A percentile compares a stretch with the other conserved stretches of the same genome.
Evolutionary conservation across 2,329 filamentous ascomycete genomes (phyloP).

Genomic region (Neopestalotiopsis rosae): DNA sequence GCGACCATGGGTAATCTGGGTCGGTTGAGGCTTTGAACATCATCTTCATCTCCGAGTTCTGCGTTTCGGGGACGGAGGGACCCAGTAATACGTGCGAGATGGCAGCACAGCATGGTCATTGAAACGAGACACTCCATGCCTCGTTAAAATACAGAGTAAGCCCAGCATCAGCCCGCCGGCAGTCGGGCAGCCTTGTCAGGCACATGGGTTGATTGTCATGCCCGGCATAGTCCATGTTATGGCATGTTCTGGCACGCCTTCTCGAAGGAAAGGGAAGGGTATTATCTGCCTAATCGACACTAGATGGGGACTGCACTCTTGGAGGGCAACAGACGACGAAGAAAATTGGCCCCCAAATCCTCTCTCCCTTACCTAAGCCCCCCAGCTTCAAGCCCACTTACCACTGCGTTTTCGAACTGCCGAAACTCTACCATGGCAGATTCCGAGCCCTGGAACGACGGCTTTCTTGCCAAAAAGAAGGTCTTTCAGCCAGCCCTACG

Average conservation of each 20-base stretch:
- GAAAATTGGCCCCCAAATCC: too few species aligned
- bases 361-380: too few species aligned
- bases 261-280: neutral
- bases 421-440: neutral
- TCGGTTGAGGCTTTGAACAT: neutral
- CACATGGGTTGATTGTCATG: conserved; percentile 5
- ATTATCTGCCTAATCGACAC: too few species aligned
- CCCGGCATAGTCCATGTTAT: neutral
- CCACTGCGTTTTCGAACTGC: neutral
- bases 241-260: neutral
- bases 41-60: neutral
- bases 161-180: neutral
- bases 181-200: conserved; percentile 9
- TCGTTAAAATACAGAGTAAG: neutral
- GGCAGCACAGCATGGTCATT: neutral
- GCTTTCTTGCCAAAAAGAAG: neutral
- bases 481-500: neutral
- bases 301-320: too few species aligned
- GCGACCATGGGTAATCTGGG: neutral
- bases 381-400: too few species aligned
- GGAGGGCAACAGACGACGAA: too few species aligned
- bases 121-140: neutral
- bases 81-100: neutral
- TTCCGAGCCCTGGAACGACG: neutral
- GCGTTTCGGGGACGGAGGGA: neutral